Evolutionary conservation across 306 rosid species (phyloP).

Genomic region (Rosa persica): DNA sequence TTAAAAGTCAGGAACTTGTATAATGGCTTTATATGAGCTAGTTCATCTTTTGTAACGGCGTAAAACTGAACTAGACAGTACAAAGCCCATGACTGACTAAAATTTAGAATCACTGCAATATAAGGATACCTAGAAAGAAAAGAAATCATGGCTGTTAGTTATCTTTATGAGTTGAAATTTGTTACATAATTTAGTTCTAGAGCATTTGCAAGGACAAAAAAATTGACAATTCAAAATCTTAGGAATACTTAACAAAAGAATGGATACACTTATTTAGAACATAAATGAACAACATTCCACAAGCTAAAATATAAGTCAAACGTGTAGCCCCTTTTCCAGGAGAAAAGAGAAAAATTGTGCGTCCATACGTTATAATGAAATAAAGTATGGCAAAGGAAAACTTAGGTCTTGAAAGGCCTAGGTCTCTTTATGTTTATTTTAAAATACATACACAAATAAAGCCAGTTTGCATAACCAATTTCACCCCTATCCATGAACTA

Average conservation of each 20-base stretch:
- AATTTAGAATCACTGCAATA: constrained; percentile 90
- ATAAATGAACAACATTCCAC: background rate
- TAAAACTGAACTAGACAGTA: constrained; percentile 98
- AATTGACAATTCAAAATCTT: constrained; percentile 8
- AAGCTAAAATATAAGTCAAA: constrained; percentile 11
- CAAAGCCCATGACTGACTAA: constrained; percentile 98
- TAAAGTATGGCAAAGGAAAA: background rate
- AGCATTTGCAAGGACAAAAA: constrained; percentile 5
- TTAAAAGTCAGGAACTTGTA: constrained; percentile 94
- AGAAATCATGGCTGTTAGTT: constrained; percentile 28
- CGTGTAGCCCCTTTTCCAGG: background rate
- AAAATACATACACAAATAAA: background rate
- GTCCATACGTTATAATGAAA: background rate
- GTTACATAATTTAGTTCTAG: background rate
- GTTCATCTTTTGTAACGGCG: constrained; percentile 77
- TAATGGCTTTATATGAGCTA: constrained; percentile 91
- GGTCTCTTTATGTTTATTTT: background rate
- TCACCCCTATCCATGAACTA: background rate
- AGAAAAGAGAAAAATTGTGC: background rate
- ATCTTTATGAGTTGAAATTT: constrained; percentile 3
- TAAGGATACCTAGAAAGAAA: constrained; percentile 79
- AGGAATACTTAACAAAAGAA: background rate
- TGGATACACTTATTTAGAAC: background rate
- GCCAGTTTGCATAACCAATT: background rate
- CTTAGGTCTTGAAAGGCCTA: background rate